Percentiles rank a stretch among this genome's conserved stretches.
Evolutionary conservation across 371 early-diverging fungal genomes (phyloP).

Genomic region (Circinella umbellata): DNA sequence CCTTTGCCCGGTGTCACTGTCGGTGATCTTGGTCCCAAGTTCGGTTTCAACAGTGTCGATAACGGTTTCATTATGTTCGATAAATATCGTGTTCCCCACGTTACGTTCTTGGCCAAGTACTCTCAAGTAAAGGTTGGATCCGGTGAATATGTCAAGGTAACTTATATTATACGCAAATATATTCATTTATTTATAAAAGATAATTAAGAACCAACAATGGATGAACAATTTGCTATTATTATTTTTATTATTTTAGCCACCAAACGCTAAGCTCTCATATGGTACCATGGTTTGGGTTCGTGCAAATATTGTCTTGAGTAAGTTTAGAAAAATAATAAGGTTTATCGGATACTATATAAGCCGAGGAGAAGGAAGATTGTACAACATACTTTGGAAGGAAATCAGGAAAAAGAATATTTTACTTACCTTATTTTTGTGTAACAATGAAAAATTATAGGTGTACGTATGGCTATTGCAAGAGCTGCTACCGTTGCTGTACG

Average conservation of each 20-base stretch:
- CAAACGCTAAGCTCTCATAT: constrained; percentile 73
- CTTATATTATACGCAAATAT: neutral
- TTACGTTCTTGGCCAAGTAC: constrained; percentile 81
- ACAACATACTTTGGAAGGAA: too few relatives aligned
- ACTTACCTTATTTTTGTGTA: constrained; percentile 5
- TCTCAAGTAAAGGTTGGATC: constrained; percentile 67
- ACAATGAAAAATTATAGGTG: constrained; percentile 27
- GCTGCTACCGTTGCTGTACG: constrained; percentile 53
- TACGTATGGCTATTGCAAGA: constrained; percentile 59
- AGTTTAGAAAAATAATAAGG: neutral
- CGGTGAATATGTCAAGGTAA: constrained; percentile 62
- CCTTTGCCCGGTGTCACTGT: constrained; percentile 82
- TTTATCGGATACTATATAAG: neutral
- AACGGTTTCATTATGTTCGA: constrained; percentile 85
- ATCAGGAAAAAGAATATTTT: constrained; percentile 24
- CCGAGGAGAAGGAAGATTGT: neutral
- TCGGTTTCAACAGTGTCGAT: constrained; percentile 82
- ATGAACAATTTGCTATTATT: neutral
- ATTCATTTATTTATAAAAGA: too few relatives aligned
- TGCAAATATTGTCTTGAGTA: constrained; percentile 65
- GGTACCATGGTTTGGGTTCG: constrained; percentile 80
- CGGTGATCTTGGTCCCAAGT: constrained; percentile 91
- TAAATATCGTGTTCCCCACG: constrained; percentile 77
- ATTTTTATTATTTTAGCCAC: constrained; percentile 37
- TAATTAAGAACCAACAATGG: too few relatives aligned